These are phyloP conservation scores for Hanseniaspora guilliermondii DNA, from an alignment of 805 yeast genomes.

Conservation along the genomic window DNA sequence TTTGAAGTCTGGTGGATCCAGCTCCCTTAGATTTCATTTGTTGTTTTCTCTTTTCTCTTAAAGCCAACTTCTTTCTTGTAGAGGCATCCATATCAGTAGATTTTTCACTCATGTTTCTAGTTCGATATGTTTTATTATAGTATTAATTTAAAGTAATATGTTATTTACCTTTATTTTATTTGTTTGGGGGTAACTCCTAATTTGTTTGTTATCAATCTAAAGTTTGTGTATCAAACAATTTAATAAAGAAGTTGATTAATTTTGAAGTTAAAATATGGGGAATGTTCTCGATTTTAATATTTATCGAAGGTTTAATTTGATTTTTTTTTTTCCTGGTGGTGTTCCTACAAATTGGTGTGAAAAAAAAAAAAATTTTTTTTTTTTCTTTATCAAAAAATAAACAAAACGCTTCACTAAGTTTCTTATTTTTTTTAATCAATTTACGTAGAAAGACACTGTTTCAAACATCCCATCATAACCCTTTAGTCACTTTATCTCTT, in stretches of 20 bases:
- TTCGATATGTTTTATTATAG: neutral
- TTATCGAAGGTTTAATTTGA: neutral
- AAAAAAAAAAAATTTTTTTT: neutral
- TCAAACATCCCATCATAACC: too few relatives aligned
- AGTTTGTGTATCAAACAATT: too few relatives aligned
- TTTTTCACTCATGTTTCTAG: conserved; percentile 26
- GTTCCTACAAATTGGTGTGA: too few relatives aligned
- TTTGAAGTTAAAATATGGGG: too few relatives aligned
- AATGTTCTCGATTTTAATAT: neutral
- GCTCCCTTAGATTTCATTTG: conserved; percentile 43
- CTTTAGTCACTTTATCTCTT: neutral
- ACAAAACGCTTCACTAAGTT: neutral
- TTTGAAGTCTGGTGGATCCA: conserved; percentile 42
- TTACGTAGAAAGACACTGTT: too few relatives aligned
- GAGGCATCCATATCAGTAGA: conserved; percentile 24
- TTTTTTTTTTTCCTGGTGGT: neutral
- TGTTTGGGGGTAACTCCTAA: too few relatives aligned
- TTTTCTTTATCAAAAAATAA: neutral
- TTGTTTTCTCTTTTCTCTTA: conserved; percentile 55
- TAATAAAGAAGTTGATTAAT: too few relatives aligned
- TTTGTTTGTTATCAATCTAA: too few relatives aligned
- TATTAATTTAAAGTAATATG: too few relatives aligned
- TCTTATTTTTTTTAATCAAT: neutral
- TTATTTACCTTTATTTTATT: too few relatives aligned
- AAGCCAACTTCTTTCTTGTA: conserved; percentile 44